Evolutionary conservation across 768 basidiomycete genomes (phyloP).

Genomic region (Phylloporus sp.): DNA sequence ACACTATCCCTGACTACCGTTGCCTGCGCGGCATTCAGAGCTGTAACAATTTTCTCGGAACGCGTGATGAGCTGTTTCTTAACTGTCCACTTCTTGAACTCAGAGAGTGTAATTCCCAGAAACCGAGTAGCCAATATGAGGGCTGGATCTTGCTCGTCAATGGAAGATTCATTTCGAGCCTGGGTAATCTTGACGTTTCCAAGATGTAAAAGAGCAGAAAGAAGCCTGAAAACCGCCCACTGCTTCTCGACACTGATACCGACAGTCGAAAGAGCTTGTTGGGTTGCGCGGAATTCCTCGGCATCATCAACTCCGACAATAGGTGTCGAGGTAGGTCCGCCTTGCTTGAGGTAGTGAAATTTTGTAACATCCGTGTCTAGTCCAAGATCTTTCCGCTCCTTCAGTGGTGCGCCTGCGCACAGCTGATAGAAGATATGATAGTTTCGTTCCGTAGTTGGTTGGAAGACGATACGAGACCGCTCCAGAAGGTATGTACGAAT

Average conservation of each 20-base stretch:
- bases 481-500: slow-evolving; percentile 98
- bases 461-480: slow-evolving; percentile 95
- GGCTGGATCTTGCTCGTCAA: slow-evolving; percentile 80
- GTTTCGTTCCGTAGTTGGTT: slow-evolving; percentile 94
- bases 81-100: slow-evolving; percentile 98
- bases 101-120: slow-evolving; percentile 80
- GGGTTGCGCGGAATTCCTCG: slow-evolving; percentile 91
- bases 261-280: slow-evolving; percentile 92
- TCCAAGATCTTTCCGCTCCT: slow-evolving; percentile 93
- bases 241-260: slow-evolving; percentile 97
- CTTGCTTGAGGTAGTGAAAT: slow-evolving; percentile 91
- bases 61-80: slow-evolving; percentile 97
- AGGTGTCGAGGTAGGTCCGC: slow-evolving; percentile 80
- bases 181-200: slow-evolving; percentile 93
- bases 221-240: slow-evolving; percentile 94
- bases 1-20: slow-evolving; percentile 94
- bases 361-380: slow-evolving; percentile 80
- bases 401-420: slow-evolving; percentile 92
- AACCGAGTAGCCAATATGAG: slow-evolving; percentile 81
- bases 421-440: slow-evolving; percentile 99
- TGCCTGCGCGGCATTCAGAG: slow-evolving; percentile 82
- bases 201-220: slow-evolving; percentile 92
- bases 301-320: slow-evolving; percentile 93
- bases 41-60: slow-evolving; percentile 90
- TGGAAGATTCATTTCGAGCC: slow-evolving; percentile 71